Evolutionary conservation across 768 basidiomycete genomes (phyloP).

Genomic region (Termitomyces sp.): DNA sequence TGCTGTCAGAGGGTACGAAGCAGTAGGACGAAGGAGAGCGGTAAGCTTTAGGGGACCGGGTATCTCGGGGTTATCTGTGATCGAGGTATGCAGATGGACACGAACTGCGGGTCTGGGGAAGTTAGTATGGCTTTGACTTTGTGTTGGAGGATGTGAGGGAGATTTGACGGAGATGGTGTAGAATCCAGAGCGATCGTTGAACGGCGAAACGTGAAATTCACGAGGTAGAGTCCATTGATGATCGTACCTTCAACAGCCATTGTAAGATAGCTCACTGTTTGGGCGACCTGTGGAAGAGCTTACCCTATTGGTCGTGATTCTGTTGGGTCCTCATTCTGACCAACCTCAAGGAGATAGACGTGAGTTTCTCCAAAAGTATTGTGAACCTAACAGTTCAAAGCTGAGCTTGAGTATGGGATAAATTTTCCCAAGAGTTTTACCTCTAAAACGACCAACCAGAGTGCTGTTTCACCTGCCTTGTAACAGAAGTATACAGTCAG

Average conservation of each 20-base stretch:
- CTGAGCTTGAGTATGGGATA: not conserved
- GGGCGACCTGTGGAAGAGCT: not conserved
- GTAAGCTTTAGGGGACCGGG: conserved; percentile 1
- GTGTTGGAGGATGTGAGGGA: conserved; percentile 34
- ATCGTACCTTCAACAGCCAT: conserved; percentile 33
- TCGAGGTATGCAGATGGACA: not conserved
- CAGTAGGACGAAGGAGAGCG: not conserved
- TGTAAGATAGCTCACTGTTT: not conserved
- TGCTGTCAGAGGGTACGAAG: conserved; percentile 2
- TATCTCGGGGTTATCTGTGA: not conserved
- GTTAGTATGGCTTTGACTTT: not conserved
- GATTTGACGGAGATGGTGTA: conserved; percentile 52
- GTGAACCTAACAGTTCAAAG: conserved; percentile 41
- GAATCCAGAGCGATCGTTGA: conserved; percentile 65
- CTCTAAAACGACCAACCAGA: not conserved
- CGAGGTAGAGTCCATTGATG: conserved; percentile 65
- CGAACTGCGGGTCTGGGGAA: not conserved
- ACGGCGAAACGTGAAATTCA: conserved; percentile 72
- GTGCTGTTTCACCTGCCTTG: conserved; percentile 13
- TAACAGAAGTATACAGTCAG: conserved; percentile 68
- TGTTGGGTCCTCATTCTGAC: conserved; percentile 35
- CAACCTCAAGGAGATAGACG: conserved; percentile 47
- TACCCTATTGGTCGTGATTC: conserved; percentile 9
- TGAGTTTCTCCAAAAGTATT: conserved; percentile 74
- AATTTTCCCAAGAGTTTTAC: not conserved